These are phyloP conservation scores for Nicotiana knightiana DNA, from an alignment of 257 asterid genomes.

Conservation along the genomic window DNA sequence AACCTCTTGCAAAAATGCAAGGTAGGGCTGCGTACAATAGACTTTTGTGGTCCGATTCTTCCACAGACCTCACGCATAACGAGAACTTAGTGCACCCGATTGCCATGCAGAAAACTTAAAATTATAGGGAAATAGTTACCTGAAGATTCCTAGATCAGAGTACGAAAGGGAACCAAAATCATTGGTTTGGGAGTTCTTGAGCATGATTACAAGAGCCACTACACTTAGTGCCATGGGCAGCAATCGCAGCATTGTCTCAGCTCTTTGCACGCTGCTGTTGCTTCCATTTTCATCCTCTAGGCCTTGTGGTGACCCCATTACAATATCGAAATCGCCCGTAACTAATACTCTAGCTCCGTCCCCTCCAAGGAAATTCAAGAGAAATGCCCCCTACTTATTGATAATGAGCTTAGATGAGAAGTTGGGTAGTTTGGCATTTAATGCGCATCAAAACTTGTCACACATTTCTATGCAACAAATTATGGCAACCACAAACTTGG, in stretches of 20 bases:
- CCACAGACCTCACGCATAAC: rapidly evolving
- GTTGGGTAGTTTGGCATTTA: constrained; percentile 38
- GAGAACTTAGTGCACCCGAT: too few relatives aligned
- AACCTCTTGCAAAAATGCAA: too few relatives aligned
- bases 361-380: not conserved
- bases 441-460: constrained; percentile 53
- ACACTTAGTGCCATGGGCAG: constrained; percentile 65
- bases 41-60: too few relatives aligned
- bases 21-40: too few relatives aligned
- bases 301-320: too few relatives aligned
- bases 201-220: constrained; percentile 72
- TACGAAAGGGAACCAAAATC: constrained; percentile 70
- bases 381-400: constrained; percentile 22
- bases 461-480: constrained; percentile 40
- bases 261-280: constrained; percentile 26
- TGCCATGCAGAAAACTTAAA: not conserved
- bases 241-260: constrained; percentile 70
- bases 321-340: too few relatives aligned
- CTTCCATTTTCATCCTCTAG: constrained; percentile 31
- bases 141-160: constrained; percentile 72
- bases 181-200: constrained; percentile 66
- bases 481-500: not conserved
- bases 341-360: too few relatives aligned
- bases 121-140: constrained; percentile 20
- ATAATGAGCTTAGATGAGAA: constrained; percentile 24